These are phyloP conservation scores for Arthrobotrys pseudoclavata DNA, from an alignment of 2,329 filamentous ascomycete species.

Conservation along the genomic window DNA sequence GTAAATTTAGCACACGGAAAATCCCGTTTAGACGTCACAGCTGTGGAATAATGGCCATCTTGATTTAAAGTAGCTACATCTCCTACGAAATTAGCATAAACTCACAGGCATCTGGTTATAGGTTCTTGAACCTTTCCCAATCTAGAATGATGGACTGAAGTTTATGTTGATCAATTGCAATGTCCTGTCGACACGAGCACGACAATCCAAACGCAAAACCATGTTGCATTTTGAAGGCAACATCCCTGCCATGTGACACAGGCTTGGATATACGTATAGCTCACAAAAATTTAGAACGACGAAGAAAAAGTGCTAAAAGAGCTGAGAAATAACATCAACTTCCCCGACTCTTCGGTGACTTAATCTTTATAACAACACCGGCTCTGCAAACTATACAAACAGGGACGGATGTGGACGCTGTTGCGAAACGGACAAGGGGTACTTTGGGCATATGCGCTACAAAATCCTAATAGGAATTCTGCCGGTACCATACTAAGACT, in stretches of 20 bases:
- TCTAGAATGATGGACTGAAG: neutral
- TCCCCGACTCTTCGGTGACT: neutral
- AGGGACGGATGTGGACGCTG: slow-evolving; percentile 46
- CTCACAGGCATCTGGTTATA: neutral
- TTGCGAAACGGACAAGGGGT: slow-evolving; percentile 39
- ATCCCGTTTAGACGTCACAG: neutral
- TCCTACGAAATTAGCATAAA: neutral
- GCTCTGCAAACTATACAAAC: slow-evolving; percentile 14
- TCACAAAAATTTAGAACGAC: neutral
- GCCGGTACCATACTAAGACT: slow-evolving; percentile 17
- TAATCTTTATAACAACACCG: slow-evolving; percentile 16
- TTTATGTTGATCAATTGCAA: slow-evolving; percentile 4
- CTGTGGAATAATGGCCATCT: neutral
- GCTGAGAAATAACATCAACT: neutral
- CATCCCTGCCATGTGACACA: slow-evolving; percentile 21
- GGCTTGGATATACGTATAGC: slow-evolving; percentile 1
- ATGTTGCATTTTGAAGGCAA: slow-evolving; percentile 20
- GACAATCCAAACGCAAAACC: slow-evolving; percentile 7
- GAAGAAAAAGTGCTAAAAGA: neutral
- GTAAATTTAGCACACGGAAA: neutral
- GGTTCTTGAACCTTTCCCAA: neutral
- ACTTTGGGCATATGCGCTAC: slow-evolving; percentile 38
- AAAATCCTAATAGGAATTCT: slow-evolving; percentile 29
- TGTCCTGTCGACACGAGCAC: neutral
- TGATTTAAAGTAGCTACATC: neutral